Percentiles rank a stretch among this genome's conserved stretches.
phyloP scores from a whole-genome alignment of 768 basidiomycete genomes.

The Tylopilus rubrobrunneus region DNA sequence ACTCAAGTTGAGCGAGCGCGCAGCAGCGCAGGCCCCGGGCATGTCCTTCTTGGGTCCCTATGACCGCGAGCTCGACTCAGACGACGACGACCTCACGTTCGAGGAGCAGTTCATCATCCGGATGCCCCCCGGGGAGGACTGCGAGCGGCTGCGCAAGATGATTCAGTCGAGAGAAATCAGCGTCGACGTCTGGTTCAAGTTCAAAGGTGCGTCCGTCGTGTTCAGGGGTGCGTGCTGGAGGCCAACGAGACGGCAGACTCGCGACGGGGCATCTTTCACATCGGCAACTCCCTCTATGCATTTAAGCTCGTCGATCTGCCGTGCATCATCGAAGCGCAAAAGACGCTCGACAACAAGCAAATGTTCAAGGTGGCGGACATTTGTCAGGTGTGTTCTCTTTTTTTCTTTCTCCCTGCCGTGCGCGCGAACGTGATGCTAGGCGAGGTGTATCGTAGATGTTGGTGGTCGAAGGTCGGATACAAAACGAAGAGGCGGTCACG shows the following conservation, averaged over 20 bases:
- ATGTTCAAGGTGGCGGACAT: slow-evolving; percentile 99
- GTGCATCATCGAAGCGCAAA: slow-evolving; percentile 90
- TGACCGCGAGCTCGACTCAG: slow-evolving; percentile 92
- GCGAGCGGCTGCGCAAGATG: slow-evolving; percentile 77
- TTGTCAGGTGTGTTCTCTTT: slow-evolving; percentile 65
- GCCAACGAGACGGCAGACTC: slow-evolving; percentile 57
- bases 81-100: slow-evolving; percentile 90
- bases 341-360: slow-evolving; percentile 93
- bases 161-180: slow-evolving; percentile 72
- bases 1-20: slow-evolving; percentile 82
- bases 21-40: slow-evolving; percentile 75
- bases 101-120: slow-evolving; percentile 96
- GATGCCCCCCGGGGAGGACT: slow-evolving; percentile 81
- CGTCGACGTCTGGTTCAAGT: slow-evolving; percentile 95
- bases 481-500: slow-evolving; percentile 61
- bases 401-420: neutral
- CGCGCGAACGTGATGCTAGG: slow-evolving; percentile 3
- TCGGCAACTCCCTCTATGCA: slow-evolving; percentile 75
- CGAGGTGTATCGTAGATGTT: slow-evolving; percentile 66
- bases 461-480: slow-evolving; percentile 73
- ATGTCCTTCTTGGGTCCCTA: slow-evolving; percentile 89
- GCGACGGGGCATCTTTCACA: slow-evolving; percentile 84
- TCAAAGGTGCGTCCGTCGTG: slow-evolving; percentile 62
- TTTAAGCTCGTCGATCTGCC: slow-evolving; percentile 96
- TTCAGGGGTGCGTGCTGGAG: neutral